A percentile compares a stretch with the other conserved stretches of the same genome.
Conservation (phyloP, 2,329 filamentous ascomycete genomes). For the Bipolaris bicolor region DNA sequence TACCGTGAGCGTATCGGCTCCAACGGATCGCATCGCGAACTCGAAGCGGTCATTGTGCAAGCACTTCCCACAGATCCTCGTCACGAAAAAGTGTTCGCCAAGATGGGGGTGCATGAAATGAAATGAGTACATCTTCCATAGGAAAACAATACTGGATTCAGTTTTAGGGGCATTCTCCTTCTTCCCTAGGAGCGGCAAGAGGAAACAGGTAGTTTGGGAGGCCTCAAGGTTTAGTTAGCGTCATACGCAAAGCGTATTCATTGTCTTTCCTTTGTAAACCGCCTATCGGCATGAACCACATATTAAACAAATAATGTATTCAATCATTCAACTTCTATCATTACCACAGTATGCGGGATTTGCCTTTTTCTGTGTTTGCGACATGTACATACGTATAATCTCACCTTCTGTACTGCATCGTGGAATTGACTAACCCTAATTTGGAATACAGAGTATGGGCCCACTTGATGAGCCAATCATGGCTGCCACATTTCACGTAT, state of each 20-base stretch:
- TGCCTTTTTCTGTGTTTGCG: not conserved
- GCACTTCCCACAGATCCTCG: conserved; percentile 32
- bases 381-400: not conserved
- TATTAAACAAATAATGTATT: not conserved
- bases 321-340: not conserved
- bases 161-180: not conserved
- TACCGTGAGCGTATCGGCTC: conserved; percentile 35
- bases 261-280: not conserved
- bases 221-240: not conserved
- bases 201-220: not conserved
- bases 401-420: not conserved
- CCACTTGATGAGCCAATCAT: too few species aligned
- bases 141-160: not conserved
- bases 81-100: conserved; percentile 38
- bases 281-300: too few species aligned
- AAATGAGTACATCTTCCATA: not conserved
- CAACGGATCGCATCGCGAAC: conserved; percentile 36
- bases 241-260: not conserved
- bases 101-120: conserved; percentile 13
- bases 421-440: too few species aligned
- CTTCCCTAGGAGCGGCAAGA: not conserved
- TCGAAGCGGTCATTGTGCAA: conserved; percentile 35
- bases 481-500: too few species aligned
- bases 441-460: too few species aligned
- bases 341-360: too few species aligned